Conservation (phyloP, 768 basidiomycete species). For the Gymnopilus dilepis region DNA sequence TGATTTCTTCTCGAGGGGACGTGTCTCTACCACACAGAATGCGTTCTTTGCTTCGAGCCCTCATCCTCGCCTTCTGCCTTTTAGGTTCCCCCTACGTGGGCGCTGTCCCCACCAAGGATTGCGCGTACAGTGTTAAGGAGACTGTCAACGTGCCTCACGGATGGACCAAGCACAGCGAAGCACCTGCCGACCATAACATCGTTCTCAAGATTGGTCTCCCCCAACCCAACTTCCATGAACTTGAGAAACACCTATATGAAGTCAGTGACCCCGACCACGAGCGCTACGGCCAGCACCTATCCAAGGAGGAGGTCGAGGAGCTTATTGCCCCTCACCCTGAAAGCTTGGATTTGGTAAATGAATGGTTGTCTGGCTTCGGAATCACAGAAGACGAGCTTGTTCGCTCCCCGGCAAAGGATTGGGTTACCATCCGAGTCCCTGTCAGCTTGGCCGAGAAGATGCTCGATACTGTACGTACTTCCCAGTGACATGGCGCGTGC, state of each 20-base stretch:
- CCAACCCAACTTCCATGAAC: conserved; percentile 51
- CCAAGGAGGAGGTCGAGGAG: conserved; percentile 68
- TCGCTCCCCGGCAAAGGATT: conserved; percentile 67
- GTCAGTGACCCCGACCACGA: conserved; percentile 59
- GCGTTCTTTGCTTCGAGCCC: conserved; percentile 21
- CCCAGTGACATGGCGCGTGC: not conserved
- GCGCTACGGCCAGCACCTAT: conserved; percentile 58
- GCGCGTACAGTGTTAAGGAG: conserved; percentile 39
- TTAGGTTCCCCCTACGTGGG: conserved; percentile 24
- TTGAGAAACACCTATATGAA: conserved; percentile 58
- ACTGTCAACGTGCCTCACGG: conserved; percentile 44
- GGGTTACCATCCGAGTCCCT: conserved; percentile 66
- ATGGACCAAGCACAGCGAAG: conserved; percentile 52
- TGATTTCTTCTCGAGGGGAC: not conserved
- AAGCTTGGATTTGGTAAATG: conserved; percentile 57
- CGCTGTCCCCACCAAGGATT: conserved; percentile 27
- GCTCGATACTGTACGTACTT: conserved; percentile 55
- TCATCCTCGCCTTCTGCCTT: conserved; percentile 20
- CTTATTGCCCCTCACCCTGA: conserved; percentile 64
- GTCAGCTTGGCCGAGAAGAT: conserved; percentile 66
- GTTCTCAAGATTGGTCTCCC: conserved; percentile 62
- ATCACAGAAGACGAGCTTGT: conserved; percentile 49
- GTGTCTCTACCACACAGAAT: conserved; percentile 11
- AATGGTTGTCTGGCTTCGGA: conserved; percentile 65
- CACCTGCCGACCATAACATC: conserved; percentile 51